Evolutionary conservation across 306 rosid genomes (phyloP), one percentile per base, ranked within the genome.

Genomic region (Dicorynia guianensis): DNA sequence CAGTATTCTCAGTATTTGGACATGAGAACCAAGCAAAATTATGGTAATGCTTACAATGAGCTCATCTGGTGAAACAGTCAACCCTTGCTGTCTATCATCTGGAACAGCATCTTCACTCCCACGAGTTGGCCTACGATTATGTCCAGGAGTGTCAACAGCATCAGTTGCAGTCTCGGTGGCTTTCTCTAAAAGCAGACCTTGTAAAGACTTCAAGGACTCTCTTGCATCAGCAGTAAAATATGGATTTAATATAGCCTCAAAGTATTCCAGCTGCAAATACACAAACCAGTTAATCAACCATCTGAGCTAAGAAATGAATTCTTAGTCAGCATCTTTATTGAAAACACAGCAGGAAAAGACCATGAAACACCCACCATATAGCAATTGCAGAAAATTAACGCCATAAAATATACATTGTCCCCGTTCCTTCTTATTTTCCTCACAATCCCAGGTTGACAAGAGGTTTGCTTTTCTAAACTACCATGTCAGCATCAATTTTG

Each of bases 161-260:
- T 96, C 99, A 74, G 80, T 66, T 36, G 74, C 83, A 76, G 88
- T 85, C 85, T 96, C 98, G 0, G 98, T 92, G 70, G 98, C 99
- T 85, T 96, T 96, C 78, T 96, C 97, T 83, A 96, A 80, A 79
- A 96, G 96, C 43, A 90, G 72, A 58, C 98, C 97, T 85, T 96
- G 98, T 75, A 96, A 86, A 11, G 99, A 89, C 89, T 89, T 89
- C 83, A 92, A 75, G 64, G 99, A 93, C 83, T 90, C 96, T 74
- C 96, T 90, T 76, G 98, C 98, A 80, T 83, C 99, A n/a, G 93
- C 67, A 49, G 99, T 92, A 67, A 96, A 90, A 81, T 92, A 96
- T 61, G 97, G 97, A 72, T 89, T 92, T 80, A 96, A 89, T 82
- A 96, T 88, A 33, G 90, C 89, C 93, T 96, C 98, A 1, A 89